Percentiles rank a stretch among this genome's conserved stretches.
phyloP scores from a whole-genome alignment of 768 basidiomycete species.

The Leccinum truebloodii region DNA sequence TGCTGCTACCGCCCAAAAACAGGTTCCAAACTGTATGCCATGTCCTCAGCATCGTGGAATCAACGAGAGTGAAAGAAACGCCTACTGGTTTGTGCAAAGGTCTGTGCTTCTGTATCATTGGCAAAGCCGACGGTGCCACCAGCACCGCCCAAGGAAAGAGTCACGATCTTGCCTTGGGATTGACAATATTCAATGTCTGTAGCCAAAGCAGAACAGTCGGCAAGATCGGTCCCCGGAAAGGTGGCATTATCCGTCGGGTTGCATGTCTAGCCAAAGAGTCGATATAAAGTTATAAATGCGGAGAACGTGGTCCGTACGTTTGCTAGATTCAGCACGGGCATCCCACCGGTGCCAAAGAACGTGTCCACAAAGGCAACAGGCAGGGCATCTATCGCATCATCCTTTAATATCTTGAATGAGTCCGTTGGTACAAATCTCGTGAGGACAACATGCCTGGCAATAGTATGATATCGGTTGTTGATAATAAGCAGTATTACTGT shows the following conservation, averaged over 20 bases:
- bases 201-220: conserved; percentile 41
- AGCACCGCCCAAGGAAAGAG: conserved; percentile 46
- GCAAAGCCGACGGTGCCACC: conserved; percentile 42
- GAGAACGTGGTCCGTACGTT: conserved; percentile 44
- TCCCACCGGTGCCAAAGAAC: conserved; percentile 63
- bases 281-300: not conserved
- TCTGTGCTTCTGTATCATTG: conserved; percentile 37
- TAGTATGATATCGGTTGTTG: conserved; percentile 66
- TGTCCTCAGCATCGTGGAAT: conserved; percentile 1
- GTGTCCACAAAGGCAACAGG: conserved; percentile 68
- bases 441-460: conserved; percentile 47
- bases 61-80: conserved; percentile 12
- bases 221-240: conserved; percentile 44
- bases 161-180: conserved; percentile 47
- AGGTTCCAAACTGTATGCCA: conserved; percentile 40
- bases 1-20: conserved; percentile 47
- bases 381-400: conserved; percentile 66
- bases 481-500: conserved; percentile 51
- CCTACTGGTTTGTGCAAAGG: conserved; percentile 31
- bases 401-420: conserved; percentile 37
- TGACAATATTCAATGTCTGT: conserved; percentile 46
- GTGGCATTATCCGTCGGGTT: conserved; percentile 40
- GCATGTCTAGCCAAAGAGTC: conserved; percentile 37
- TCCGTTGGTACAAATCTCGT: not conserved
- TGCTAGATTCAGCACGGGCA: conserved; percentile 67